Conservation (phyloP, 2,329 filamentous ascomycete species). For the Simplicillium sp. region DNA sequence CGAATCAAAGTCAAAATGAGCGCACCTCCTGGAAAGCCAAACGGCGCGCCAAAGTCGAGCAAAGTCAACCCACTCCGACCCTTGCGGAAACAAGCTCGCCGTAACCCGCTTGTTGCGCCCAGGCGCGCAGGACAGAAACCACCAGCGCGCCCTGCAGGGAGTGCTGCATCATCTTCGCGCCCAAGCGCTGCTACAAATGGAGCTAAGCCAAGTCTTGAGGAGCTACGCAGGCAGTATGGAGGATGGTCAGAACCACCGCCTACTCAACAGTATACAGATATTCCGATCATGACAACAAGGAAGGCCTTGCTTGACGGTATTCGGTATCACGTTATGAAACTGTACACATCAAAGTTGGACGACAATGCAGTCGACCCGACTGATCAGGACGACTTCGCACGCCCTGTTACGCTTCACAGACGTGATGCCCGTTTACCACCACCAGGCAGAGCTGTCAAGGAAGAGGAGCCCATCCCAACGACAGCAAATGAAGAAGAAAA, state of each 20-base stretch:
- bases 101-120: conserved; percentile 56
- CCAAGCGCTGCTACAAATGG: conserved; percentile 15
- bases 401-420: conserved; percentile 81
- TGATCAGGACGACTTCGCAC: conserved; percentile 69
- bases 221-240: conserved; percentile 34
- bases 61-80: conserved; percentile 28
- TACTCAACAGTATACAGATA: conserved; percentile 37
- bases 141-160: conserved; percentile 13
- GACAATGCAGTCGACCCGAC: conserved; percentile 58
- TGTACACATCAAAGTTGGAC: conserved; percentile 48
- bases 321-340: conserved; percentile 79
- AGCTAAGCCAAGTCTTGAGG: conserved; percentile 26
- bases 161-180: conserved; percentile 10
- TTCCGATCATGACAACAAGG: conserved; percentile 75
- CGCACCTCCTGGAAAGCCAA: conserved; percentile 20
- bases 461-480: conserved; percentile 36
- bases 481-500: conserved; percentile 47
- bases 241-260: conserved; percentile 49
- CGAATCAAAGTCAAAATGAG: conserved; percentile 28
- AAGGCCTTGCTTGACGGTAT: conserved; percentile 68
- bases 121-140: conserved; percentile 31
- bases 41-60: conserved; percentile 17
- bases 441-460: conserved; percentile 54
- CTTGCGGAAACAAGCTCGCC: conserved; percentile 30
- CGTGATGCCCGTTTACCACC: conserved; percentile 70